A percentile compares a stretch with the other conserved stretches of the same genome.
Evolutionary conservation across 306 rosid genomes (phyloP).

Genomic region (Castanea crenata): DNA sequence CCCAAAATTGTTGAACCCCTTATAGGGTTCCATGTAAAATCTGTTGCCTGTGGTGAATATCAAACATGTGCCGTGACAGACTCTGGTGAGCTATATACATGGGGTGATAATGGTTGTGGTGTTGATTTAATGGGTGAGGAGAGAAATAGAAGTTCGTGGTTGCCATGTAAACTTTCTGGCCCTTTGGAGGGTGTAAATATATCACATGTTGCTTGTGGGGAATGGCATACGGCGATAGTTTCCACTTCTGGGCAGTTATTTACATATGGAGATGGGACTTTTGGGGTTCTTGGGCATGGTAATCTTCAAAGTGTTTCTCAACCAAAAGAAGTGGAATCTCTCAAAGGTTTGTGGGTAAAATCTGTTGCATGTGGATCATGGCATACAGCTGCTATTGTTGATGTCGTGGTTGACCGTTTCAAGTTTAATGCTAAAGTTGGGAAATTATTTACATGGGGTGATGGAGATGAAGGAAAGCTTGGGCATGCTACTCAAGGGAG

Average conservation of each 20-base stretch:
- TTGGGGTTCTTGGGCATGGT: slow-evolving; percentile 89
- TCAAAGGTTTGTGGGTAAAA: slow-evolving; percentile 57
- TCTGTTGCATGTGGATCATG: slow-evolving; percentile 89
- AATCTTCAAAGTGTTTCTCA: slow-evolving; percentile 44
- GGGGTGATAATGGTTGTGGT: slow-evolving; percentile 64
- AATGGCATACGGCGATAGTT: slow-evolving; percentile 80
- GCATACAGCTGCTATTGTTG: slow-evolving; percentile 82
- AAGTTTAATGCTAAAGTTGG: slow-evolving; percentile 49
- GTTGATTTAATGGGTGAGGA: slow-evolving; percentile 36
- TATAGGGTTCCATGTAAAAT: slow-evolving; percentile 43
- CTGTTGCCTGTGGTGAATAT: slow-evolving; percentile 69
- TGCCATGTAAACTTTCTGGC: slow-evolving; percentile 57
- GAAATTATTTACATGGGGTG: slow-evolving; percentile 90
- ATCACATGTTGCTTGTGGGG: slow-evolving; percentile 71
- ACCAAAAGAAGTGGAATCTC: slow-evolving; percentile 79
- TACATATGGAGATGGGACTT: slow-evolving; percentile 87
- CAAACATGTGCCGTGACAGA: slow-evolving; percentile 77
- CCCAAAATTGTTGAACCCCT: slow-evolving; percentile 76
- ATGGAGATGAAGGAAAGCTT: slow-evolving; percentile 72
- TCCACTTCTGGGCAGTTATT: slow-evolving; percentile 63
- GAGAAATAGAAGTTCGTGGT: slow-evolving; percentile 56
- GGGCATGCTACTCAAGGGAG: slow-evolving; percentile 61
- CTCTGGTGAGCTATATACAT: slow-evolving; percentile 64
- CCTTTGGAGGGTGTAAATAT: slow-evolving; percentile 54
- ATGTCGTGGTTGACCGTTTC: slow-evolving; percentile 42